Conservation (phyloP, 2,329 filamentous ascomycete species). For the Zymoseptoria passerinii region DNA sequence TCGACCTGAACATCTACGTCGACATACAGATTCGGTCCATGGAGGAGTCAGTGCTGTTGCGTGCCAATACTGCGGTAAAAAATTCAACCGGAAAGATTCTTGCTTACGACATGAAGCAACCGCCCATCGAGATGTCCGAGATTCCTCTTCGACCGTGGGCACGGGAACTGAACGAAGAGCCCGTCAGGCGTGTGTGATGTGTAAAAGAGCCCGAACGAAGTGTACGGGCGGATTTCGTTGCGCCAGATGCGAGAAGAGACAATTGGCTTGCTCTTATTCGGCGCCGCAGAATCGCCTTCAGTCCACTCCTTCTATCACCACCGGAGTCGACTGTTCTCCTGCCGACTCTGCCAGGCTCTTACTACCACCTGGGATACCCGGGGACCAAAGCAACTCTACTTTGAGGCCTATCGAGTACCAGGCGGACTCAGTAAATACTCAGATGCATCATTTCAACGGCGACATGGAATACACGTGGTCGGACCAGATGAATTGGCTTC, state of each 20-base stretch:
- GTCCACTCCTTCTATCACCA: neutral
- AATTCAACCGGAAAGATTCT: slow-evolving; percentile 5
- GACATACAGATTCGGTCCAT: neutral
- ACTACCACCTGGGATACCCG: neutral
- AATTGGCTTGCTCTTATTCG: slow-evolving; percentile 1
- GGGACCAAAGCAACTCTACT: neutral
- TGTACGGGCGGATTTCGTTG: slow-evolving; percentile 3
- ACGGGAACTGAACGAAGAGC: neutral
- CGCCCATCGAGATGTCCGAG: neutral
- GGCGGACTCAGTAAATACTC: neutral
- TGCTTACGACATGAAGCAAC: slow-evolving; percentile 2
- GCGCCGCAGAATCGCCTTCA: neutral
- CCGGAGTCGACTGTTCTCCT: slow-evolving; percentile 1
- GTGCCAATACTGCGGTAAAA: slow-evolving; percentile 1
- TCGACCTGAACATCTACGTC: slow-evolving; percentile 1
- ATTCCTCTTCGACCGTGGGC: neutral
- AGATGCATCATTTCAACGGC: neutral
- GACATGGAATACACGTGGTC: neutral
- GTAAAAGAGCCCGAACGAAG: slow-evolving; percentile 2
- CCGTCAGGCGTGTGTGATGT: slow-evolving; percentile 1
- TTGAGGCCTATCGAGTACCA: neutral
- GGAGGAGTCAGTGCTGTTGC: neutral
- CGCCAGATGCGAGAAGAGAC: neutral
- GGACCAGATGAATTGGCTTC: neutral
- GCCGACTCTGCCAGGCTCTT: too few relatives aligned